Evolutionary conservation across 2,329 filamentous ascomycete species (phyloP).

Genomic region (Zymoseptoria passerinii): DNA sequence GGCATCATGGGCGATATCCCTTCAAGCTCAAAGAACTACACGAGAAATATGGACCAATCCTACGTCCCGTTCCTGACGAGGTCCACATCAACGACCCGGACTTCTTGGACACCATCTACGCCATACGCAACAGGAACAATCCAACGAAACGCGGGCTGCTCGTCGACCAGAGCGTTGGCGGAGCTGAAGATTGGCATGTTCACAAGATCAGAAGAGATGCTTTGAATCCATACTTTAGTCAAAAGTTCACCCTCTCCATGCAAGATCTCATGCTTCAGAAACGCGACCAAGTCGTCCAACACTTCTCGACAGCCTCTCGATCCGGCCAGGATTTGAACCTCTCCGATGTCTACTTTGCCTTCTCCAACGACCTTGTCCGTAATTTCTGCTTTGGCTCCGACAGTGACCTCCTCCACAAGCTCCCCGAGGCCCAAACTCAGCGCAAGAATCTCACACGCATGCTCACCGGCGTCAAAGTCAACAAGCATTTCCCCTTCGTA

Average conservation of each 20-base stretch:
- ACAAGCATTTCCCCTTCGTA: conserved; percentile 23
- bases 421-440: conserved; percentile 18
- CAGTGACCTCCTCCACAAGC: conserved; percentile 19
- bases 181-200: conserved; percentile 2
- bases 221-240: conserved; percentile 7
- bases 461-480: conserved; percentile 26
- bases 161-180: conserved; percentile 4
- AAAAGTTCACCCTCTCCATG: conserved; percentile 1
- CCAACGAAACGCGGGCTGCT: neutral
- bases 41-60: conserved; percentile 8
- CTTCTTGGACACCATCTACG: conserved; percentile 25
- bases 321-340: conserved; percentile 17
- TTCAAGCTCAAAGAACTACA: conserved; percentile 11
- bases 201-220: conserved; percentile 6
- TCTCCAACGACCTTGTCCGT: conserved; percentile 25
- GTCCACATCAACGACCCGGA: conserved; percentile 35
- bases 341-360: conserved; percentile 27
- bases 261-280: conserved; percentile 3
- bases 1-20: conserved; percentile 7
- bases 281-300: conserved; percentile 1
- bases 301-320: neutral
- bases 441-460: conserved; percentile 25
- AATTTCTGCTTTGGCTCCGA: conserved; percentile 27
- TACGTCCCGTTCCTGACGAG: conserved; percentile 34
- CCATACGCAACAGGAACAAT: conserved; percentile 1